Percentiles rank a stretch among this genome's conserved stretches.
Conservation (phyloP, 2,329 filamentous ascomycete species). For the Salinomyces thailandicus region DNA sequence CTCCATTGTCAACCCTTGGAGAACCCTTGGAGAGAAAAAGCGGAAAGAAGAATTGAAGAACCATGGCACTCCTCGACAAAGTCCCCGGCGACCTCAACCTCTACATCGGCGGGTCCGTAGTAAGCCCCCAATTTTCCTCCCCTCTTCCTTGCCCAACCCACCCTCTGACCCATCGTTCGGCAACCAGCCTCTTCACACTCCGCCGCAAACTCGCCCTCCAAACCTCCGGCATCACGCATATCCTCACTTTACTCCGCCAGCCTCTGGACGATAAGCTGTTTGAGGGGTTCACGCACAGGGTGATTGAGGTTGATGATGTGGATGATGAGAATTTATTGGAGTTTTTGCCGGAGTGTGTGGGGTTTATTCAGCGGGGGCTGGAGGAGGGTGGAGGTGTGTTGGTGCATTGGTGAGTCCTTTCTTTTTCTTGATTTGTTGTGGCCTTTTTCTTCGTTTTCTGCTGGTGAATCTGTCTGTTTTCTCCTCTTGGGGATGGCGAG, state of each 20-base stretch:
- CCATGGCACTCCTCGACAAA: constrained; percentile 52
- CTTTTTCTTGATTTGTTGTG: neutral
- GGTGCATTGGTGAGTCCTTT: constrained; percentile 57
- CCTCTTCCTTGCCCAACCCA: too few species aligned
- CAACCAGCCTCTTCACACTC: constrained; percentile 62
- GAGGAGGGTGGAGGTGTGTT: constrained; percentile 51
- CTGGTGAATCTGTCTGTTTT: too few species aligned
- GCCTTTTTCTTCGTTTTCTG: neutral
- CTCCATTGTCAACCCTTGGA: neutral
- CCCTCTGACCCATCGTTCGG: constrained; percentile 21
- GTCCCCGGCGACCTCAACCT: constrained; percentile 60
- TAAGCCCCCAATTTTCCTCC: constrained; percentile 7
- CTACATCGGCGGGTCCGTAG: constrained; percentile 65
- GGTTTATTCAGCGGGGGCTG: constrained; percentile 73
- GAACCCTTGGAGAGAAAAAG: too few species aligned
- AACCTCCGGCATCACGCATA: constrained; percentile 71
- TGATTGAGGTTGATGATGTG: constrained; percentile 80
- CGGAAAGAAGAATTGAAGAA: too few species aligned
- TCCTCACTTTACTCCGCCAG: constrained; percentile 70
- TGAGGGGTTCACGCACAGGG: constrained; percentile 53
- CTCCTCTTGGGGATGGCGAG: too few species aligned
- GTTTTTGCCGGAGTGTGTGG: constrained; percentile 66
- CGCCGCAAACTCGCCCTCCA: constrained; percentile 59
- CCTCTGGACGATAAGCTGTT: constrained; percentile 47
- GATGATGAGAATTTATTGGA: constrained; percentile 79